Base-by-base conservation (phyloP, 805 yeast genomes). In the Metschnikowia similis region DNA sequence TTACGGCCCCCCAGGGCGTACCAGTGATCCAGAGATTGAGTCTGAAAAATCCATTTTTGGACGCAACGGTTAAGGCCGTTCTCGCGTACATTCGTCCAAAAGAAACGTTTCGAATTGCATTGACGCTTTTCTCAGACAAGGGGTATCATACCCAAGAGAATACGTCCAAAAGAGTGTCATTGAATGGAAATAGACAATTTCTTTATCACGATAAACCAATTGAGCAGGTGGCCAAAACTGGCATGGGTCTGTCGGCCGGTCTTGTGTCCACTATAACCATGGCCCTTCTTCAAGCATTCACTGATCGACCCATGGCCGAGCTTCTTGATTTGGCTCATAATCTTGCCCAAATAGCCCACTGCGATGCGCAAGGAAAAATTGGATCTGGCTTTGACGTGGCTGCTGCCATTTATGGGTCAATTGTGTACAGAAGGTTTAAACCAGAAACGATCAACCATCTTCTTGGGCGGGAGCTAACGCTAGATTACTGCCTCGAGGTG, bases 361-460 rank as follows among this genome's bases (percentile, higher is more conserved):
- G 97, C 65, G 77, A 81, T 50, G 98, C 99, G 2, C 99, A 94
- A 66, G 88, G 89, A 31, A 94, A 94, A 66, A 84, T 94, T 27
- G 99, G 99, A 0, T 89, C 97, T 3, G 99, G 99, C 0, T 94
- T 94, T 66, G 99, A 94, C 64, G 96, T 94, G 38, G 98, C 96
- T 0, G 85, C 97, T 27, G 99, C 99, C 0, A 85, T 88, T 0
- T 92, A 77, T 66, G 99, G 99, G 1, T 87, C 96, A 0, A 85
- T 91, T 41, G 76, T 83, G 6, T 94, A 94, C 66, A 76, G 80
- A 40, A 74, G 99, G 52, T 94, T 94, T 60, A 70, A 75, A 2
- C 88, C 96, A 0, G 65, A 57, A 6, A 52, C 81, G 34, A 79
- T 81, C 44, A 69, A 67, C 32, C 61, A 57, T 29, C 61, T 80